Evolutionary conservation across 108 stramenopile genomes (phyloP), one percentile per base, ranked within the genome.

Genomic region (Skeletonema marinoi): DNA sequence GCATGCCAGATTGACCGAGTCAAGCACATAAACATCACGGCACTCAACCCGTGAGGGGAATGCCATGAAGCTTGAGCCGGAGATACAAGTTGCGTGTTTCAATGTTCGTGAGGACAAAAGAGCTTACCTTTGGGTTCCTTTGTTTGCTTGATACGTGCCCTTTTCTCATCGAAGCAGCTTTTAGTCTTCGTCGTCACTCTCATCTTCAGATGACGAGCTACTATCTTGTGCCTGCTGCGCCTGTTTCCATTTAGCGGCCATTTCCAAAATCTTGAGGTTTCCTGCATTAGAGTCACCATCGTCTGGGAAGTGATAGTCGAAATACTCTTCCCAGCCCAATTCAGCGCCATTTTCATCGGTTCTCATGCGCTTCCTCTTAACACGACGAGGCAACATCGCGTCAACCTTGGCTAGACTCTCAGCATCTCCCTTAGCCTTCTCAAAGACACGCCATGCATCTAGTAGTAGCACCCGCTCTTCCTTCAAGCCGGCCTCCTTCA

Each of bases 231-330:
- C 77, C 29, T 83, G 81, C 65, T 89, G 90, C 36, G 85, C 71
- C 70, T 93, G 79, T 80, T 98, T 98, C 98, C 98, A 99, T 71
- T 96, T 94, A 38, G 95, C 96, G 9, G 98, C 98, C 93, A 97
- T 97, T 71, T 99, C 96, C 70, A 99, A 79, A 66, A 99, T 96
- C 73, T 97, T 97, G 80, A 96, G 91, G 79, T 93, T 96, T 1
- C 83, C 73, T 32, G 93, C 81, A 25, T 80, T 86, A 31, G 92
- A 85, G 65, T 86, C 86, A 48, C 94, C 87, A 70, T 99, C 99
- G 71, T 99, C 97, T 1, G 99, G 98, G 84, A 99, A 99, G 84
- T 93, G 89, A 80, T 98, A 99, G 68, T 98, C 99, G 73, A 96
- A 98, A 85, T 97, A 98, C 72, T 98, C 99, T 82, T 99, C 99